Conservation (phyloP, 2,329 filamentous ascomycete genomes). For the Stromatinia cepivora region DNA sequence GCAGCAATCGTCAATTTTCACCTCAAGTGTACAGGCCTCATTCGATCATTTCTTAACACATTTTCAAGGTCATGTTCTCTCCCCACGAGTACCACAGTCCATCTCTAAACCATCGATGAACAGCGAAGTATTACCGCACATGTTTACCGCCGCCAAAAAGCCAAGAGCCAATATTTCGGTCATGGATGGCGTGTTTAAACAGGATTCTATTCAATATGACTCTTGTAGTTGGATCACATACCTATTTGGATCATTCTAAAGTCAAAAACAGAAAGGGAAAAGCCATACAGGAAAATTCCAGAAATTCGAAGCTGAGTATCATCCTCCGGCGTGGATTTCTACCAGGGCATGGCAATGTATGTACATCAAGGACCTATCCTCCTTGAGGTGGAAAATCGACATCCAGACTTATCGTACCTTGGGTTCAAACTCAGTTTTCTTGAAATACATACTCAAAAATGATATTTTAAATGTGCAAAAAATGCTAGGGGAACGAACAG, state of each 20-base stretch:
- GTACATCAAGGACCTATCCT: background rate
- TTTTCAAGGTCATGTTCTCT: background rate
- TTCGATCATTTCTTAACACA: background rate
- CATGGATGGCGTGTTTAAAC: too few species aligned
- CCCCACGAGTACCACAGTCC: background rate
- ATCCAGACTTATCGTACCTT: slow-evolving; percentile 22
- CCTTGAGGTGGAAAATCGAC: slow-evolving; percentile 12
- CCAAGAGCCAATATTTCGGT: too few species aligned
- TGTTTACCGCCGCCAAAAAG: too few species aligned
- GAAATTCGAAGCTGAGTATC: slow-evolving; percentile 13
- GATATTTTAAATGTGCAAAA: slow-evolving; percentile 20
- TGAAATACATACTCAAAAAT: background rate
- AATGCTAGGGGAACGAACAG: slow-evolving; percentile 21
- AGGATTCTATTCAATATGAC: background rate
- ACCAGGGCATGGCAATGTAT: slow-evolving; percentile 13
- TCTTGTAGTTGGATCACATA: background rate
- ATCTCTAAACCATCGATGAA: background rate
- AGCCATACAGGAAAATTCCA: background rate
- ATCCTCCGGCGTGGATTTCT: slow-evolving; percentile 19
- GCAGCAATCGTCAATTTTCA: background rate
- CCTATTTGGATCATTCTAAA: background rate
- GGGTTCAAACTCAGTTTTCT: background rate
- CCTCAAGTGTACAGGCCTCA: background rate
- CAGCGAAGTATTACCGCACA: background rate
- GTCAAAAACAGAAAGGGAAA: background rate